These are phyloP conservation scores for Mycena rebaudengoi DNA, from an alignment of 768 basidiomycete species.

Conservation along the genomic window DNA sequence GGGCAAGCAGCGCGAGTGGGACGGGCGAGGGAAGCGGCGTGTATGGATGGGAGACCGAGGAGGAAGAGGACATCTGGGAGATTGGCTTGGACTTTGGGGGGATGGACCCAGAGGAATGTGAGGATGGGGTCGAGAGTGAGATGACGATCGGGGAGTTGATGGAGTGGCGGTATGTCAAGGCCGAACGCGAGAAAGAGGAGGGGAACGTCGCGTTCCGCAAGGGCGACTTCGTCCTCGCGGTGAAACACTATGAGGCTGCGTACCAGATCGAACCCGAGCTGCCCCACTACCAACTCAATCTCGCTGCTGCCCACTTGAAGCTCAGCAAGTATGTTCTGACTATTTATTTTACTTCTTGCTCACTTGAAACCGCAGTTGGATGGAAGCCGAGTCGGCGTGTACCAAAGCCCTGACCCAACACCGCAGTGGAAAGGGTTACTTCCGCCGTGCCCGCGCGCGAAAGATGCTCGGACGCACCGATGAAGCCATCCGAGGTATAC, in stretches of 20 bases:
- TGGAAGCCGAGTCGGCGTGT: conserved; percentile 76
- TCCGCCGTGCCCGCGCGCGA: conserved; percentile 72
- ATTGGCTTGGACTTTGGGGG: conserved; percentile 72
- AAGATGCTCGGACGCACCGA: conserved; percentile 63
- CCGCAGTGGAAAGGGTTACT: conserved; percentile 73
- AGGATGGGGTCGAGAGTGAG: conserved; percentile 51
- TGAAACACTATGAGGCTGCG: conserved; percentile 66
- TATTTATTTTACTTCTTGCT: conserved; percentile 3
- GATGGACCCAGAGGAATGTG: conserved; percentile 58
- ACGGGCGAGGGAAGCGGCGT: conserved; percentile 78
- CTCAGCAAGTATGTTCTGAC: conserved; percentile 63
- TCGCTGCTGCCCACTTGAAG: conserved; percentile 79
- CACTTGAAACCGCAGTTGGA: conserved; percentile 57
- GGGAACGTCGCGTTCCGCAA: conserved; percentile 75
- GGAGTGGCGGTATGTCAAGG: conserved; percentile 76
- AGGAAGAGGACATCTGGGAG: conserved; percentile 83
- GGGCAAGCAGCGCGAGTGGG: conserved; percentile 82
- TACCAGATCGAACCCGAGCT: conserved; percentile 74
- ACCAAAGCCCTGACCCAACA: conserved; percentile 71
- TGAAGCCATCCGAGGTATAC: conserved; percentile 68
- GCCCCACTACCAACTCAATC: conserved; percentile 79
- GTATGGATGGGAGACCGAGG: conserved; percentile 76
- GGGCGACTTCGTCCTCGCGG: conserved; percentile 64
- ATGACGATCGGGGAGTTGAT: conserved; percentile 80
- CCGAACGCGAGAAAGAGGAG: conserved; percentile 76